These are phyloP conservation scores for Pseudopyricularia javanii DNA, from an alignment of 2,329 filamentous ascomycete genomes.

Conservation along the genomic window DNA sequence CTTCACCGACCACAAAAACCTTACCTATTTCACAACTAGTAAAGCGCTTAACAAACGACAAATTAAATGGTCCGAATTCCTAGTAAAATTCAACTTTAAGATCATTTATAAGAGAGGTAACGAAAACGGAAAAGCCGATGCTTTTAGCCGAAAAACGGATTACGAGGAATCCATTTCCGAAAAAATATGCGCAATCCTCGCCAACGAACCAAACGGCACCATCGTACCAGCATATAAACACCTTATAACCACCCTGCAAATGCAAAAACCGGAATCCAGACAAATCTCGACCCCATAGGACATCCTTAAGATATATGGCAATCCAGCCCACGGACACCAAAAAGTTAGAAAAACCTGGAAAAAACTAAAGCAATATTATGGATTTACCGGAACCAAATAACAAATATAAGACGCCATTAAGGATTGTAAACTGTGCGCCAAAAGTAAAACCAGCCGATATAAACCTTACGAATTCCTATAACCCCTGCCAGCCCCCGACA, in stretches of 20 bases:
- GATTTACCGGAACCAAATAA: background rate
- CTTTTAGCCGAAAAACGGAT: slow-evolving; percentile 10
- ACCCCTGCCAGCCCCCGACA: background rate
- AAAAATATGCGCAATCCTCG: slow-evolving; percentile 12
- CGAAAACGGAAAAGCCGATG: too few species aligned
- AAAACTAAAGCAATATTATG: background rate
- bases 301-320: background rate
- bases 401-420: background rate
- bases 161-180: slow-evolving; percentile 10
- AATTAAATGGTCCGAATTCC: slow-evolving; percentile 12
- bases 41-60: slow-evolving; percentile 14
- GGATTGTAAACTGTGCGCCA: background rate
- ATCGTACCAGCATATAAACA: background rate
- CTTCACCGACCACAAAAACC: slow-evolving; percentile 15
- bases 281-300: background rate
- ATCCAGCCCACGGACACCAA: background rate
- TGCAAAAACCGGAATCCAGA: too few species aligned
- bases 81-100: slow-evolving; percentile 5
- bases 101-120: background rate
- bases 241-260: too few species aligned
- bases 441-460: background rate
- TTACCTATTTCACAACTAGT: slow-evolving; percentile 14
- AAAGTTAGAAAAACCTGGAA: background rate
- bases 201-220: slow-evolving; percentile 12
- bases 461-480: background rate